Conservation (phyloP, 2,329 filamentous ascomycete genomes). For the Xylaria multiplex region DNA sequence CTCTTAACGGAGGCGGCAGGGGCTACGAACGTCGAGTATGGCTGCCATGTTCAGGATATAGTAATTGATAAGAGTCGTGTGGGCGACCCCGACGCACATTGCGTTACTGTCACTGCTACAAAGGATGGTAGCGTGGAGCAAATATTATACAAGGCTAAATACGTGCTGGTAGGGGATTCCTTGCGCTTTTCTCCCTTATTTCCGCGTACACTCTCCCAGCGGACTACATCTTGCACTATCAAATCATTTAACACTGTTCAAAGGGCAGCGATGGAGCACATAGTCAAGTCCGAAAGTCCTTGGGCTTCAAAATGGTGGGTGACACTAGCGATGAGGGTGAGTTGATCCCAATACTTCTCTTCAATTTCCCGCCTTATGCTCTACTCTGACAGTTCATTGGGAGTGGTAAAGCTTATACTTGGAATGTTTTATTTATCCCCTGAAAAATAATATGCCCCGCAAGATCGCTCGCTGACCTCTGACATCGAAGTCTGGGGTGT, state of each 20-base stretch:
- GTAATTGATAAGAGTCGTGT: conserved; percentile 56
- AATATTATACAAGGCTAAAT: conserved; percentile 59
- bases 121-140: conserved; percentile 55
- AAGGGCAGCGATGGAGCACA: conserved; percentile 61
- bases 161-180: conserved; percentile 57
- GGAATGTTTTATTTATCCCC: no score
- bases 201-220: background rate
- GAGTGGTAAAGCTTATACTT: background rate
- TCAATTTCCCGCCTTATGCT: no score
- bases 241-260: conserved; percentile 1
- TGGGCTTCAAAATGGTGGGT: conserved; percentile 67
- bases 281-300: conserved; percentile 59
- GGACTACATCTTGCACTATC: background rate
- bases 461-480: background rate
- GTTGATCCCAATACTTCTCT: background rate
- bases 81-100: conserved; percentile 53
- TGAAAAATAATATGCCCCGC: background rate
- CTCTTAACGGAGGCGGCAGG: conserved; percentile 60
- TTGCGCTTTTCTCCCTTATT: background rate
- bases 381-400: no score
- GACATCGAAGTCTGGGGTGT: conserved; percentile 34
- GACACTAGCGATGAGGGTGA: conserved; percentile 44
- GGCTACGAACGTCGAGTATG: conserved; percentile 62
- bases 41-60: conserved; percentile 60
- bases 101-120: conserved; percentile 56